These are phyloP conservation scores for Penicillium sp. DNA, from an alignment of 2,329 filamentous ascomycete genomes.

Conservation along the genomic window DNA sequence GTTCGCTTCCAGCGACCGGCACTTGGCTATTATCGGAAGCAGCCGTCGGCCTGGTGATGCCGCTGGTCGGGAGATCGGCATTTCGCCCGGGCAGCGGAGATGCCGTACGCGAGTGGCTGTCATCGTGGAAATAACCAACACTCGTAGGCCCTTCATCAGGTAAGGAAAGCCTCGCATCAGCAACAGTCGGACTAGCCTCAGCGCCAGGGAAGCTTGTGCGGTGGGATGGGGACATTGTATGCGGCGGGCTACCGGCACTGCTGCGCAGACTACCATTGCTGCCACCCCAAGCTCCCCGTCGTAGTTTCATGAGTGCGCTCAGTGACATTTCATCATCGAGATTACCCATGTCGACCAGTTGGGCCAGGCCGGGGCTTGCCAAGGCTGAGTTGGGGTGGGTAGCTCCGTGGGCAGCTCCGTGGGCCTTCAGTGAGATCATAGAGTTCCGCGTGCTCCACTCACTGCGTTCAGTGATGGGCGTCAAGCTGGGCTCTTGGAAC, in stretches of 20 bases:
- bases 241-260: constrained; percentile 44
- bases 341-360: constrained; percentile 66
- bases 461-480: constrained; percentile 92
- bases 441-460: constrained; percentile 96
- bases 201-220: constrained; percentile 38
- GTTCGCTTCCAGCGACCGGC: constrained; percentile 11
- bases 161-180: constrained; percentile 12
- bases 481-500: constrained; percentile 85
- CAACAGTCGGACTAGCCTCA: constrained; percentile 32
- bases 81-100: constrained; percentile 12
- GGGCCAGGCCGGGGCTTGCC: constrained; percentile 73
- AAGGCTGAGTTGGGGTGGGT: constrained; percentile 54
- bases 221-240: constrained; percentile 35
- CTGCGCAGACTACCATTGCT: constrained; percentile 73
- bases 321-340: constrained; percentile 72
- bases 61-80: constrained; percentile 21
- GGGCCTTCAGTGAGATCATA: constrained; percentile 71
- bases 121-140: constrained; percentile 14
- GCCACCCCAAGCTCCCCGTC: constrained; percentile 77
- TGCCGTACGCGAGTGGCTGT: constrained; percentile 8
- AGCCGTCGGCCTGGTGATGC: constrained; percentile 12
- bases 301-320: constrained; percentile 69
- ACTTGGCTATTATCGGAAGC: constrained; percentile 13
- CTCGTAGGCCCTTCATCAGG: constrained; percentile 14
- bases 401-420: constrained; percentile 51